Evolutionary conservation across 495 filamentous ascomycete species (phyloP), one percentile per base, ranked within the genome.

Genomic region (Diplogelasinospora grovesii): DNA sequence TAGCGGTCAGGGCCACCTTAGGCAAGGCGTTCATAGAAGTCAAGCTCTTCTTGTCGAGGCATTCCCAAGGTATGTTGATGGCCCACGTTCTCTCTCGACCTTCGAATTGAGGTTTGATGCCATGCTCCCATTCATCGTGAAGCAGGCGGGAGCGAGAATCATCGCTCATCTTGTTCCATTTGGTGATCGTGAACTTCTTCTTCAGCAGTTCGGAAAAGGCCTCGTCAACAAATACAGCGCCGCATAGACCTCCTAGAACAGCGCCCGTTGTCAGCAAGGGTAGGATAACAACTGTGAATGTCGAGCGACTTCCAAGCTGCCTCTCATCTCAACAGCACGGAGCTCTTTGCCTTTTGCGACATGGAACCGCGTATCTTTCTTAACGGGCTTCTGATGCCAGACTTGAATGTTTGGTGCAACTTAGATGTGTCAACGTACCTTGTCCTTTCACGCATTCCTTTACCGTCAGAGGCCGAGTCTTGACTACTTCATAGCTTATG

Each of bases 201-300:
- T 39, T 46, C 15, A 53, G 27, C 18, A 49, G 8, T 4, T 43
- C 13, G 24, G 22, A 13, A 11, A 55, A 55, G 1, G 22, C 32
- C 19, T 55, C 48, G 18, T 54, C 52, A 3, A 54, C 28, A 13
- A 51, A 52, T 5, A 51, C 36, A 2, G 36, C 48, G 19, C 52
- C 52, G 20, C 44, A 52, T 0, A 55, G 41, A 3, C 34, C 37
- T 13, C 50, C 50, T 50, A 23, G 3, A 27, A 2, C 2, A n/a
- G 10, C 5, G 22, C 38, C 15, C 30, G 45, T 19, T n/a, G 28
- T 31, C 8, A 30, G 7, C 4, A 2, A 18, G 0, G 3, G 19
- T 7, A 24, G 10, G 16, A n/a, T 13, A 1, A n/a, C 7, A 9
- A 42, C n/a, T n/a, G n/a, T n/a, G n/a, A n/a, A n/a, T n/a, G n/a